Evolutionary conservation across 2,329 filamentous ascomycete genomes (phyloP).

Genomic region (Alternaria infectoria): DNA sequence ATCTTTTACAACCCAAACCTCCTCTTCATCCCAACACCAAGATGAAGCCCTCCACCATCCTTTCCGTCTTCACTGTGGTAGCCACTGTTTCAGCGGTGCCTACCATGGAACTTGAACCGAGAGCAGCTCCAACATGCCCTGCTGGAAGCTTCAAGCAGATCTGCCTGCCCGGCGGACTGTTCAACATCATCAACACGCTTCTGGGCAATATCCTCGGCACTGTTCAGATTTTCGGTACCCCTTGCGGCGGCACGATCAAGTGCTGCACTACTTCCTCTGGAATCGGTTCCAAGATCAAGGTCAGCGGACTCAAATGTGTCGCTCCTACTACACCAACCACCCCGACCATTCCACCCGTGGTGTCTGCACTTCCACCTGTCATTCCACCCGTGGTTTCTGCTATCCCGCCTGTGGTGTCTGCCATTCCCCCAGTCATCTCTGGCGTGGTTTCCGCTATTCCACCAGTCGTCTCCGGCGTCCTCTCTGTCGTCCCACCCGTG

Average conservation of each 20-base stretch:
- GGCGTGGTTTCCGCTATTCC: not conserved
- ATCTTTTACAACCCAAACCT: not conserved
- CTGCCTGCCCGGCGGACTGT: not conserved
- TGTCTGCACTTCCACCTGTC: not conserved
- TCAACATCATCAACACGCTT: not conserved
- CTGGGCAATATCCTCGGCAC: not conserved
- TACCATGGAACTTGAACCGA: not conserved
- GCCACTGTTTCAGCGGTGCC: not conserved
- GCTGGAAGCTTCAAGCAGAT: not conserved
- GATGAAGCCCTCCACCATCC: not conserved
- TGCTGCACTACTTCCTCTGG: not conserved
- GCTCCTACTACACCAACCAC: not conserved
- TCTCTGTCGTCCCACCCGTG: not conserved
- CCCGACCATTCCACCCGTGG: not conserved
- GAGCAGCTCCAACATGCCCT: not conserved
- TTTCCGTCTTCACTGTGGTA: not conserved
- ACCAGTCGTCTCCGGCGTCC: not conserved
- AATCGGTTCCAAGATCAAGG: not conserved
- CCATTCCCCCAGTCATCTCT: not conserved
- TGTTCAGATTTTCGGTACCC: not conserved
- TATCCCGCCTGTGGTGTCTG: not conserved
- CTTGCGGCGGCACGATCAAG: not conserved
- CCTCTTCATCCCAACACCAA: not conserved
- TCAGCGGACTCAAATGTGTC: not conserved
- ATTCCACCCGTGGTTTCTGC: not conserved